Evolutionary conservation across 352 stramenopile genomes (phyloP).

Genomic region (Globisporangium radiosum): DNA sequence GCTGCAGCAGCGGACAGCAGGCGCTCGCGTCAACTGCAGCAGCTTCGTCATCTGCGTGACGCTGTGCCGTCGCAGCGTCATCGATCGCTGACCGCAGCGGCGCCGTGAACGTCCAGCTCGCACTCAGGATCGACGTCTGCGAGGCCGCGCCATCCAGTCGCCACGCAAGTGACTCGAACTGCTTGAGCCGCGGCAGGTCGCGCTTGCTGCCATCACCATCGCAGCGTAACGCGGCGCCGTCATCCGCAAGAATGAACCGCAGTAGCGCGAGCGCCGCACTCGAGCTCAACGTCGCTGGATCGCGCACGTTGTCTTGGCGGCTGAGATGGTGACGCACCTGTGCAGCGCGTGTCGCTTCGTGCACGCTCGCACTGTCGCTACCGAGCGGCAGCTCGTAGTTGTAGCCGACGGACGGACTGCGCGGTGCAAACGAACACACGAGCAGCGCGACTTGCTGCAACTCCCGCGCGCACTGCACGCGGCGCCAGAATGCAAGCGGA

Average conservation of each 20-base stretch:
- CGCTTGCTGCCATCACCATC: background rate
- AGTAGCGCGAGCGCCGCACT: constrained; percentile 1
- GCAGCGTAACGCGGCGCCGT: background rate
- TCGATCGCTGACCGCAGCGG: constrained; percentile 1
- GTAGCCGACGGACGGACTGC: background rate
- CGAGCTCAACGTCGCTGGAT: background rate
- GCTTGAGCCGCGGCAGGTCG: background rate
- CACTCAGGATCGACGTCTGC: background rate
- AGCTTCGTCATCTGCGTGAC: background rate
- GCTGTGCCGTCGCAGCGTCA: background rate
- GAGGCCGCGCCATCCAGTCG: too few relatives aligned
- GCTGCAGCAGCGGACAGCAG: background rate
- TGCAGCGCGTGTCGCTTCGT: constrained; percentile 2
- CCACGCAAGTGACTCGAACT: background rate
- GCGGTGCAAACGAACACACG: constrained; percentile 11
- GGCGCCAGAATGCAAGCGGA: constrained; percentile 10
- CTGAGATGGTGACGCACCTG: constrained; percentile 9
- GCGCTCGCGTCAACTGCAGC: background rate
- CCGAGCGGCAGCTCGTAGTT: background rate
- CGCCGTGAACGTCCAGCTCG: constrained; percentile 5
- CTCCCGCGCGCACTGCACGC: constrained; percentile 4
- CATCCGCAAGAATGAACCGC: background rate
- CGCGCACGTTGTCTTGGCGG: constrained; percentile 1
- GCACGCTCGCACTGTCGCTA: background rate
- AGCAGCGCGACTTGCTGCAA: constrained; percentile 10